Base-by-base conservation (phyloP, 208 protist species). In the Leishmania aethiopica region DNA sequence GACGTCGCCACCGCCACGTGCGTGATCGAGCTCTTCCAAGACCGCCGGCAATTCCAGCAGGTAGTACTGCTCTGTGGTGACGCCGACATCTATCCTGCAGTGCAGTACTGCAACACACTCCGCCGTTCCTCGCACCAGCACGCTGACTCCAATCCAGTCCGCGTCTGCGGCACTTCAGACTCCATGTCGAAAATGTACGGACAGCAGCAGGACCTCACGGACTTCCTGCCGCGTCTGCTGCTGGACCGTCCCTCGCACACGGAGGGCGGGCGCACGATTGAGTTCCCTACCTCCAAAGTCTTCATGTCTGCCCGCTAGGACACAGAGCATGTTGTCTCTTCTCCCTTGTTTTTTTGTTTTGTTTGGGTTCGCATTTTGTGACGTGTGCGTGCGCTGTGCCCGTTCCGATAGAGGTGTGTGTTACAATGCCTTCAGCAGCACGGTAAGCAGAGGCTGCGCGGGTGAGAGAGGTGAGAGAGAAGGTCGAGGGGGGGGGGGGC, bases 11-110 rank as follows among this genome's bases (percentile, higher is more conserved):
- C 93, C 15, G 88, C 94, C 55, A 93, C 92, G 17, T 90, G 88
- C 75, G 40, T 97, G n/a, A 91, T 97, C 55, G 91, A 96, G 74
- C 88, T 86, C 62, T 97, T 92, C 75, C 77, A 92, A 37, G 88
- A 95, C 79, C 85, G 79, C 22, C 83, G 83, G 0, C 89, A 92
- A 81, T 96, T 92, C 82, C 79, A 93, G 57, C 94, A 97, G 78
- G 89, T 97, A 49, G 93, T 96, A 35, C 84, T 97, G 28, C 85
- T 97, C n/a, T 91, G 91, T 83, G 94, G 93, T 37, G 94, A 97
- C 79, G 86, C 88, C 1, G 93, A 96, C 80, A 79, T 96, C 42
- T 91, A 96, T 78, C 92, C 92, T 17, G 89, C 92, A 10, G 88
- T 96, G 78, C 85, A 94, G 77, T 95, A 93, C 88, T 97, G 94